A percentile compares a stretch with the other conserved stretches of the same genome.
phyloP scores from a whole-genome alignment of 2,329 filamentous ascomycete species.

The Hawksworthiomyces lignivorus region DNA sequence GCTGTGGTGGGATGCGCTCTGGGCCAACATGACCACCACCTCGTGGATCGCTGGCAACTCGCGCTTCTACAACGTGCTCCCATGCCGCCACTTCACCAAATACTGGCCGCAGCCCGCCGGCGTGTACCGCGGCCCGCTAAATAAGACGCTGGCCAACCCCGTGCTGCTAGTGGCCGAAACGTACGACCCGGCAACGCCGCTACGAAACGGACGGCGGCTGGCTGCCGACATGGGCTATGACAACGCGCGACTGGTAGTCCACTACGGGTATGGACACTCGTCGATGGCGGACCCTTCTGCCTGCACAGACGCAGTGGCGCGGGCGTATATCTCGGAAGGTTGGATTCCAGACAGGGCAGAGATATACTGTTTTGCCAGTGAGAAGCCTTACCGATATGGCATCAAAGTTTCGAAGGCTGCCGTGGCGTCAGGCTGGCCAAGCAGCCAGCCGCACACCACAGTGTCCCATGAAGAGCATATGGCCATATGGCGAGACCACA shows the following conservation, averaged over 20 bases:
- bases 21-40: conserved; percentile 37
- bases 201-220: conserved; percentile 39
- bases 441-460: no score
- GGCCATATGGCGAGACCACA: conserved; percentile 15
- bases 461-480: conserved; percentile 2
- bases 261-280: conserved; percentile 43
- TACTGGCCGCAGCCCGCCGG: conserved; percentile 39
- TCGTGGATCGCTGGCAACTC: conserved; percentile 41
- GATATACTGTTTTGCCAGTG: conserved; percentile 38
- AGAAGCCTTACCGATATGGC: conserved; percentile 39
- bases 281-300: conserved; percentile 33
- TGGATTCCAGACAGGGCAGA: conserved; percentile 32
- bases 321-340: conserved; percentile 33
- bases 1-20: conserved; percentile 38
- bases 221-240: conserved; percentile 34
- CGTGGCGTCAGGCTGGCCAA: conserved; percentile 10
- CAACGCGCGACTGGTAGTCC: conserved; percentile 39
- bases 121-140: conserved; percentile 38
- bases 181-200: conserved; percentile 42
- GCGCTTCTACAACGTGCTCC: conserved; percentile 35
- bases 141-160: conserved; percentile 34
- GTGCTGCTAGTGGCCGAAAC: conserved; percentile 41
- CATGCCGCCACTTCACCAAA: conserved; percentile 36
- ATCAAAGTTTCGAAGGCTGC: no score
- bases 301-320: conserved; percentile 36